Conservation (phyloP, 1,139 yeast species). For the Candida glucosophila region DNA sequence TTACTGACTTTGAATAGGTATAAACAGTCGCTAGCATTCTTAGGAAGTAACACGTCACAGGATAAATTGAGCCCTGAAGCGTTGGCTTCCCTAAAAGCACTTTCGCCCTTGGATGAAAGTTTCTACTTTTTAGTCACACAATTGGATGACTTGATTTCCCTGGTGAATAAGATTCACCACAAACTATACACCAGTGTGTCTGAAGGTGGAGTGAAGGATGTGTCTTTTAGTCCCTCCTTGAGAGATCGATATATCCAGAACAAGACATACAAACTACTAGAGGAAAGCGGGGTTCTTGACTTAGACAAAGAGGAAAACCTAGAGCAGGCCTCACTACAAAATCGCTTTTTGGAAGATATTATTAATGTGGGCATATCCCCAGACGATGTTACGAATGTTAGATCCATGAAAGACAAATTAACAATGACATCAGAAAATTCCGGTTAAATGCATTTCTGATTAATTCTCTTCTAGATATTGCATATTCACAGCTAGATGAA, state of each 20-base stretch:
- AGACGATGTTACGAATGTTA: too few relatives aligned
- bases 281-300: constrained; percentile 14
- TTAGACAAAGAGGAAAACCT: too few relatives aligned
- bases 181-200: constrained; percentile 15
- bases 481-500: too few relatives aligned
- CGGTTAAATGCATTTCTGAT: too few relatives aligned
- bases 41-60: constrained; percentile 13
- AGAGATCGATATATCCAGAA: constrained; percentile 23
- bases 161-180: constrained; percentile 25
- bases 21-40: constrained; percentile 20
- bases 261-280: constrained; percentile 16
- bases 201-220: constrained; percentile 8
- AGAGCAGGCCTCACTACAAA: too few relatives aligned
- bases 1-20: constrained; percentile 22
- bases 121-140: constrained; percentile 37
- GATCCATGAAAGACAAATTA: too few relatives aligned
- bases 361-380: too few relatives aligned
- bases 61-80: constrained; percentile 16
- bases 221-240: constrained; percentile 14
- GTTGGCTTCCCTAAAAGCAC: constrained; percentile 23
- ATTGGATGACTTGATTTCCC: constrained; percentile 30
- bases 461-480: too few relatives aligned
- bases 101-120: constrained; percentile 48
- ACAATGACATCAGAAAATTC: too few relatives aligned
- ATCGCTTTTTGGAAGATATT: too few relatives aligned